Base-by-base conservation (phyloP, 176 grass and related monocot species). In the Avena eriantha region DNA sequence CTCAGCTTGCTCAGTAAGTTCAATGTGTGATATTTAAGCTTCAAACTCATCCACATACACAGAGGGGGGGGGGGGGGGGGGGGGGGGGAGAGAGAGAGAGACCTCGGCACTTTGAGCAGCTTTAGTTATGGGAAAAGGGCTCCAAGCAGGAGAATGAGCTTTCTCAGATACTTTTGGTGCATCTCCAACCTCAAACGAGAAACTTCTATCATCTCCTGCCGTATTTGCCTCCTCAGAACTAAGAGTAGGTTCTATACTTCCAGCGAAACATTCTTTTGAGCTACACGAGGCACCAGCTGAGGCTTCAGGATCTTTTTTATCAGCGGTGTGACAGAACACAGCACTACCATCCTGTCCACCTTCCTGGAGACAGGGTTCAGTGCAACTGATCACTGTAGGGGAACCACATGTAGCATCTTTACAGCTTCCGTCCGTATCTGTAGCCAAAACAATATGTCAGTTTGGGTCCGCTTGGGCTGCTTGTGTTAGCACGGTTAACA, bases 141-240 rank as follows among this genome's bases (percentile, higher is more conserved):
- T 90, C 90, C 90, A 96, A 24, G 82, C 83, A 84, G 92, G 77
- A 66, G 70, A 67, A 65, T 84, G 90, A 66, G 79, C 92, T 79
- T 92, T 94, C 58, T 90, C 84, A 83, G 89, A 79, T 75, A 87
- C 47, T 87, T 93, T 91, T 58, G 77, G 87, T 53, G 59, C 29
- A 77, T 78, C 69, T 79, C 85, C 90, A 41, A 97, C 92, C 84
- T 94, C 90, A 85, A 99, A 99, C 10, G 94, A 93, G 82, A 99
- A 99, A 82, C 87, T 92, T 82, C 66, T 89, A 87, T 98, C 90
- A 85, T 96, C 90, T 91, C 81, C 88, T 76, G 91, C 19, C 69
- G 80, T 60, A 81, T 57, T 80, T 48, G 82, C 74, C 47, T 92
- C 92, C 78, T 83, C 85, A 22, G 84, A 89, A 91, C 21, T 76